A percentile compares a stretch with the other conserved stretches of the same genome.
phyloP scores from a whole-genome alignment of 495 filamentous ascomycete species.

The Articulospora tetracladia region DNA sequence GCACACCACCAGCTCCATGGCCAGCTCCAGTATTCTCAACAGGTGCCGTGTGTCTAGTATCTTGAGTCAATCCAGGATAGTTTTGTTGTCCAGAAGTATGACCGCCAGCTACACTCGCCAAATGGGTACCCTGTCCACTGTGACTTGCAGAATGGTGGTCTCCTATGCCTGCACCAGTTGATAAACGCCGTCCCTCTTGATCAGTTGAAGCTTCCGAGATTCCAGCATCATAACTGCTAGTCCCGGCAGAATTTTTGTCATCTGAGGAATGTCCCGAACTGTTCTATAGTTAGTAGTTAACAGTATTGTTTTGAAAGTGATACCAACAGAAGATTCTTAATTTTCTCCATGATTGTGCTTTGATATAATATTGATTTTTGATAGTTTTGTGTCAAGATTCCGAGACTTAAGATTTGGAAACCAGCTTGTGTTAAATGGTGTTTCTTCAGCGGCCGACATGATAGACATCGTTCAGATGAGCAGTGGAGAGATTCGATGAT shows the following conservation, averaged over 20 bases:
- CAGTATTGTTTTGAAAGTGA: background rate
- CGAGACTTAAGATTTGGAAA: background rate
- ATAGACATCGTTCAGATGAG: background rate
- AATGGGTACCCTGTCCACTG: constrained; percentile 13
- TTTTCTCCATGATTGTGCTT: constrained; percentile 17
- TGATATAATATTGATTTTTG: background rate
- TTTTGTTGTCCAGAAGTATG: constrained; percentile 38
- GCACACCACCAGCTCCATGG: background rate
- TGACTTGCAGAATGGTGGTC: background rate
- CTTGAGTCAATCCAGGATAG: constrained; percentile 43
- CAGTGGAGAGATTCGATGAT: constrained; percentile 1
- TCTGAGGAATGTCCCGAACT: background rate
- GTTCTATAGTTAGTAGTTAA: background rate
- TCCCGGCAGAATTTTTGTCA: constrained; percentile 1
- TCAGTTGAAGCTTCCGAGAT: background rate
- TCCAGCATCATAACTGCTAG: constrained; percentile 1
- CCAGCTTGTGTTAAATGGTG: background rate
- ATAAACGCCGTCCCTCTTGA: background rate
- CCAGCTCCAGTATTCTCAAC: background rate
- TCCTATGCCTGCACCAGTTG: background rate
- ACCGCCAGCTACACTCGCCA: background rate
- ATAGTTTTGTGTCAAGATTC: background rate
- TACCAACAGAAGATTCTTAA: constrained; percentile 21
- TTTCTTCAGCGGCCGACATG: no score
- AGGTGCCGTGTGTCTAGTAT: background rate